Conservation (phyloP, 768 basidiomycete species). For the Podaxis carcinomalis region DNA sequence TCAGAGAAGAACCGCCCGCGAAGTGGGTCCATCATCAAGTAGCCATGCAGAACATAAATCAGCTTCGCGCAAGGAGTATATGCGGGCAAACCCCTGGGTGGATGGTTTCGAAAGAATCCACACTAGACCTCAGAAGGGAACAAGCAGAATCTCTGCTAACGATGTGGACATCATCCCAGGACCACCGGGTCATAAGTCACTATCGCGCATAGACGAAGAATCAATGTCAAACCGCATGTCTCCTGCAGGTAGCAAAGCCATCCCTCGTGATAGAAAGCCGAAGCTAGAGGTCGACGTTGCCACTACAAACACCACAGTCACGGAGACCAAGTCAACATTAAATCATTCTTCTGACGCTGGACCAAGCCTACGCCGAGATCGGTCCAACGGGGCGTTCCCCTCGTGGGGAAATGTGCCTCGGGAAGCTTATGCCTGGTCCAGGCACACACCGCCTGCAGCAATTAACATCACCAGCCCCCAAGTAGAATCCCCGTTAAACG, state of each 20-base stretch:
- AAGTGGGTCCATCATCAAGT: neutral
- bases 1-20: neutral
- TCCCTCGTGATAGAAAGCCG: neutral
- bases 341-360: neutral
- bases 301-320: neutral
- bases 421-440: neutral
- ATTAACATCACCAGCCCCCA: neutral
- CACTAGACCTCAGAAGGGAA: neutral
- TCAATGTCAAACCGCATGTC: neutral
- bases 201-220: slow-evolving; percentile 2
- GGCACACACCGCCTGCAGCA: neutral
- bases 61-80: neutral
- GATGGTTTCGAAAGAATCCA: neutral
- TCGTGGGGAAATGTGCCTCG: neutral
- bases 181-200: neutral
- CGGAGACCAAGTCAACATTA: neutral
- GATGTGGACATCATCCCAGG: neutral
- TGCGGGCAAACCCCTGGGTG: neutral
- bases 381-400: neutral
- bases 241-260: neutral
- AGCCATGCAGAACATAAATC: neutral
- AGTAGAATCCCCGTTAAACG: neutral
- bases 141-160: neutral
- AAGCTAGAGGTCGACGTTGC: neutral
- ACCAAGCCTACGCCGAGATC: neutral